Conservation (phyloP, 768 basidiomycete species). For the Gelatoporia subvermispora region DNA sequence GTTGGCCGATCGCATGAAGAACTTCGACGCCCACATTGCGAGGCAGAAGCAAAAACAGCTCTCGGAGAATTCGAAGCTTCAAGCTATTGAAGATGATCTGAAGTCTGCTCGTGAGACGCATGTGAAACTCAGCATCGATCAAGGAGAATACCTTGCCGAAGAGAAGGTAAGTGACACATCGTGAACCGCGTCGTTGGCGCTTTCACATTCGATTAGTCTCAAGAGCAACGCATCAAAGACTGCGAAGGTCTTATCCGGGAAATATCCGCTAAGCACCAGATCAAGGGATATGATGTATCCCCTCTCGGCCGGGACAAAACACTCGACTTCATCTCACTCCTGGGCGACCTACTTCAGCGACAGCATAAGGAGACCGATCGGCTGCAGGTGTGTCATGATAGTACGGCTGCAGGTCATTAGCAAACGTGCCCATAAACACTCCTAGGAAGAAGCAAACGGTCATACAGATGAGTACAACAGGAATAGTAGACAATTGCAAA, state of each 20-base stretch:
- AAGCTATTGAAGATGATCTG: constrained; percentile 62
- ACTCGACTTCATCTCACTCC: constrained; percentile 62
- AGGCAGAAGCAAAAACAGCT: constrained; percentile 45
- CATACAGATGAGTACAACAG: constrained; percentile 64
- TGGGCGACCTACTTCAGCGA: constrained; percentile 58
- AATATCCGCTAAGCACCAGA: constrained; percentile 59
- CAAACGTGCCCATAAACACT: not conserved
- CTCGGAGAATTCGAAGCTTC: constrained; percentile 44
- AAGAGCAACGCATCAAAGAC: constrained; percentile 61
- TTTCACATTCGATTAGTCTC: constrained; percentile 46
- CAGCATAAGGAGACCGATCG: constrained; percentile 62
- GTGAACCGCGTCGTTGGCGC: not conserved
- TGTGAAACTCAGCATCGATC: constrained; percentile 49
- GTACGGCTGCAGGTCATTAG: not conserved
- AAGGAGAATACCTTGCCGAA: constrained; percentile 69
- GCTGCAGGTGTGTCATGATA: constrained; percentile 49
- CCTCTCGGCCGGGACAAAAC: constrained; percentile 71
- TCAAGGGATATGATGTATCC: constrained; percentile 69
- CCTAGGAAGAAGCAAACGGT: constrained; percentile 47
- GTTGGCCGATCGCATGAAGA: constrained; percentile 49
- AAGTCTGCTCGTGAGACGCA: constrained; percentile 44
- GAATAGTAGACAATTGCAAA: constrained; percentile 52
- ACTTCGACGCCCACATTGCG: constrained; percentile 55
- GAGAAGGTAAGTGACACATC: constrained; percentile 47
- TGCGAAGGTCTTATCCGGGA: constrained; percentile 74